Percentiles rank a stretch among this genome's conserved stretches.
Conservation (phyloP, 2,329 filamentous ascomycete species). For the Ceratocystis eucalypticola region DNA sequence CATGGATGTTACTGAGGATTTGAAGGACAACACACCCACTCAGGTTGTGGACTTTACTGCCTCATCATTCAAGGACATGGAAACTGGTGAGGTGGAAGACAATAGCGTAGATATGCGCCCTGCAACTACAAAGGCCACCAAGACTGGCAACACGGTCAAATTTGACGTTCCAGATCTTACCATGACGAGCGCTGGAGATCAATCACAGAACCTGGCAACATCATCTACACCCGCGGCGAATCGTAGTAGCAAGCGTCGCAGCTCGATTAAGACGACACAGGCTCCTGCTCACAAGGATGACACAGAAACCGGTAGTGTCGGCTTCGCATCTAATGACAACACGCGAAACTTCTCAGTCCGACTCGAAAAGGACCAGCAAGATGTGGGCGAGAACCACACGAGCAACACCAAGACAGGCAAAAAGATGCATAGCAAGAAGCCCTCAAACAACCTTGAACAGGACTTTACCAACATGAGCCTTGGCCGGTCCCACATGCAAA, state of each 20-base stretch:
- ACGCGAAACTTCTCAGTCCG: slow-evolving; percentile 22
- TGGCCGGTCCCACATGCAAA: slow-evolving; percentile 9
- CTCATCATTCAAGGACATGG: slow-evolving; percentile 21
- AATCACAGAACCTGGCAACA: slow-evolving; percentile 7
- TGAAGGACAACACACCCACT: slow-evolving; percentile 25
- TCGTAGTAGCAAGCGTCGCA: slow-evolving; percentile 32
- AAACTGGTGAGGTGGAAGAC: slow-evolving; percentile 19
- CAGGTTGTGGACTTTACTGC: slow-evolving; percentile 24
- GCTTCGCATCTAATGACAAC: slow-evolving; percentile 21
- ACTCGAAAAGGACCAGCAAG: slow-evolving; percentile 18
- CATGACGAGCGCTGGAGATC: slow-evolving; percentile 23
- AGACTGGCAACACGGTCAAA: slow-evolving; percentile 17
- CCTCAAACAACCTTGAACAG: slow-evolving; percentile 19
- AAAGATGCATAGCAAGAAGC: slow-evolving; percentile 14
- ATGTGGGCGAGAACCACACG: slow-evolving; percentile 20
- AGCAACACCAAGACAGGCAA: slow-evolving; percentile 8
- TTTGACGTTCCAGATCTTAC: slow-evolving; percentile 31
- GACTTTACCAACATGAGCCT: slow-evolving; percentile 21
- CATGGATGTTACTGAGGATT: slow-evolving; percentile 79
- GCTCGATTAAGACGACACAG: slow-evolving; percentile 19
- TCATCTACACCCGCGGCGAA: slow-evolving; percentile 25
- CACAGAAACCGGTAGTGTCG: slow-evolving; percentile 21
- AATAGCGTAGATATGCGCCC: slow-evolving; percentile 13
- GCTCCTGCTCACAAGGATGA: slow-evolving; percentile 15
- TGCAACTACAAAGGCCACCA: slow-evolving; percentile 9